These are phyloP conservation scores for Didymella pomorum DNA, from an alignment of 2,329 filamentous ascomycete genomes.

Conservation along the genomic window DNA sequence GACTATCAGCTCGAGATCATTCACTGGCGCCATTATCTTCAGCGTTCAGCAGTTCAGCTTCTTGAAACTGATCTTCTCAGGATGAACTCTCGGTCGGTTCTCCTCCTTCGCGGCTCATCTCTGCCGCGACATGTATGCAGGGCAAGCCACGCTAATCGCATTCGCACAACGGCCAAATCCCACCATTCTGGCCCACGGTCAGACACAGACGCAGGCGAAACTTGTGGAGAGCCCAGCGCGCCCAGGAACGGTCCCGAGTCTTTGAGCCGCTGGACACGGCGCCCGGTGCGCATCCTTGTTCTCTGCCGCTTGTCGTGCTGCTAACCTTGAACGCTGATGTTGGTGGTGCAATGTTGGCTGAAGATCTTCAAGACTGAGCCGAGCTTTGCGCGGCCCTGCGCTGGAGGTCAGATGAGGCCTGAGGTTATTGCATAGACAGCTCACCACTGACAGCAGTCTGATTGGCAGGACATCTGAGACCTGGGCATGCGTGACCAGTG, in stretches of 20 bases:
- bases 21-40: background rate
- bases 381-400: background rate
- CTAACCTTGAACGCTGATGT: background rate
- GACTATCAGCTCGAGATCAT: background rate
- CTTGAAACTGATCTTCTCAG: background rate
- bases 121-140: constrained; percentile 35
- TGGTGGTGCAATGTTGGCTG: background rate
- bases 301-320: constrained; percentile 7
- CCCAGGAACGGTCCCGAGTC: constrained; percentile 13
- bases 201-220: constrained; percentile 7
- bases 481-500: constrained; percentile 12
- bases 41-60: background rate
- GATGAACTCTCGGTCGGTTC: constrained; percentile 18
- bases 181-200: constrained; percentile 30
- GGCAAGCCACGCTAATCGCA: constrained; percentile 28
- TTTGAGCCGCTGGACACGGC: constrained; percentile 14
- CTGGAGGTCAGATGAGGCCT: constrained; percentile 7
- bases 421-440: background rate
- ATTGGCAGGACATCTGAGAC: constrained; percentile 11
- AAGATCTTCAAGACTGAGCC: background rate
- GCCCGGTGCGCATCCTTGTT: constrained; percentile 3
- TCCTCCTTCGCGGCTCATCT: constrained; percentile 16
- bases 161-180: constrained; percentile 22
- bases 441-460: background rate
- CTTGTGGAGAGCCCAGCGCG: constrained; percentile 9